Evolutionary conservation across 2,329 filamentous ascomycete genomes (phyloP).

Genomic region (Nothophoma quercina): DNA sequence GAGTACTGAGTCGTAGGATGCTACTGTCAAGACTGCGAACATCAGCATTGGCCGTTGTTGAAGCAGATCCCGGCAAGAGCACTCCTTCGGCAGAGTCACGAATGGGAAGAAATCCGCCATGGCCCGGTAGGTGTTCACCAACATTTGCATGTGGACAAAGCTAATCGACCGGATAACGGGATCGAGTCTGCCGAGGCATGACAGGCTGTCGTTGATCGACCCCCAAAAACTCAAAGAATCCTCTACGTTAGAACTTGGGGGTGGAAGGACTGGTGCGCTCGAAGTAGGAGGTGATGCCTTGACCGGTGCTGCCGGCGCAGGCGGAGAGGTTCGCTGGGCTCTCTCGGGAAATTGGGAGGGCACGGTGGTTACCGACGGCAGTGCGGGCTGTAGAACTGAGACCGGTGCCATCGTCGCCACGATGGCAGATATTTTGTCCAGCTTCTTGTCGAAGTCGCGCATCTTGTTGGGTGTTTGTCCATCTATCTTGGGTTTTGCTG

Average conservation of each 20-base stretch:
- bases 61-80: slow-evolving; percentile 36
- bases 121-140: slow-evolving; percentile 40
- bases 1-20: slow-evolving; percentile 41
- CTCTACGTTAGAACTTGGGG: slow-evolving; percentile 34
- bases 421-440: slow-evolving; percentile 45
- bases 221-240: slow-evolving; percentile 44
- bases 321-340: slow-evolving; percentile 28
- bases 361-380: slow-evolving; percentile 32
- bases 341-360: slow-evolving; percentile 33
- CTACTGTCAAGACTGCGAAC: slow-evolving; percentile 45
- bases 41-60: slow-evolving; percentile 44
- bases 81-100: slow-evolving; percentile 40
- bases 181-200: slow-evolving; percentile 41
- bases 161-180: slow-evolving; percentile 46
- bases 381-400: slow-evolving; percentile 25
- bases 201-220: slow-evolving; percentile 42
- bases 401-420: slow-evolving; percentile 38
- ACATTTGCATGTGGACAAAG: slow-evolving; percentile 44
- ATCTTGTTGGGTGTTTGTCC: slow-evolving; percentile 34
- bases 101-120: slow-evolving; percentile 49
- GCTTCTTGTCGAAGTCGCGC: slow-evolving; percentile 45
- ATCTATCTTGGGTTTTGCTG: slow-evolving; percentile 42
- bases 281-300: slow-evolving; percentile 25
- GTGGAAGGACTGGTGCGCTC: slow-evolving; percentile 32
- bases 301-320: slow-evolving; percentile 19